Percentiles rank a stretch among this genome's conserved stretches.
Conservation (phyloP, 306 rosid genomes). For the Castanea sativa region DNA sequence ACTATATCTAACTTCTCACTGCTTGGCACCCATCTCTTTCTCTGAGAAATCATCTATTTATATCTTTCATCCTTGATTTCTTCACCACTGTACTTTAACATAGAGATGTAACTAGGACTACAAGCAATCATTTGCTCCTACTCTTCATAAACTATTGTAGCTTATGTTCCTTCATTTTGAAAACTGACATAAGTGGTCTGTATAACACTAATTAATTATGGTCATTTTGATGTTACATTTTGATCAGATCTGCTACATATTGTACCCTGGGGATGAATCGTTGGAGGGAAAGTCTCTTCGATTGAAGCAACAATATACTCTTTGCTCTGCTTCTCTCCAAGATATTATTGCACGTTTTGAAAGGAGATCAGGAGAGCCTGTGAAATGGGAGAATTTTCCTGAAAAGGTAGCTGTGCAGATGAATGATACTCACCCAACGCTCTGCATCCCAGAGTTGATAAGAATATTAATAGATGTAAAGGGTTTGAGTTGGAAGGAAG, state of each 20-base stretch:
- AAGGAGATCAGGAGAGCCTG: constrained; percentile 64
- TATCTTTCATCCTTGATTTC: neutral
- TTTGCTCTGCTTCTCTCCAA: constrained; percentile 97
- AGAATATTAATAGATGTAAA: constrained; percentile 80
- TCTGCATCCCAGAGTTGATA: constrained; percentile 95
- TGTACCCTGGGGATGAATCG: constrained; percentile 97
- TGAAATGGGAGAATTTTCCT: constrained; percentile 86
- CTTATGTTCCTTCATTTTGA: neutral
- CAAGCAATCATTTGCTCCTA: neutral
- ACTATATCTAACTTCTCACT: neutral
- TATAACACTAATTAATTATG: neutral
- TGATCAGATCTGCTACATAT: constrained; percentile 74
- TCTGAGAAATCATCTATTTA: neutral
- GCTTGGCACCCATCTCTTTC: neutral
- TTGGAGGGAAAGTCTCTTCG: constrained; percentile 89
- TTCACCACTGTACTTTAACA: neutral
- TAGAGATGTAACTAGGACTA: neutral
- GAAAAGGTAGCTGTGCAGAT: constrained; percentile 96
- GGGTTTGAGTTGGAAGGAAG: constrained; percentile 88
- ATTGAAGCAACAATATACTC: constrained; percentile 93
- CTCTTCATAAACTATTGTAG: neutral
- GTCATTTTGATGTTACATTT: too few relatives aligned
- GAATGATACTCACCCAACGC: constrained; percentile 99
- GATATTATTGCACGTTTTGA: constrained; percentile 88
- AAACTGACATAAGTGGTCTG: neutral